Conservation (phyloP, 108 stramenopile species). For the Nitzschia inconspicua region DNA sequence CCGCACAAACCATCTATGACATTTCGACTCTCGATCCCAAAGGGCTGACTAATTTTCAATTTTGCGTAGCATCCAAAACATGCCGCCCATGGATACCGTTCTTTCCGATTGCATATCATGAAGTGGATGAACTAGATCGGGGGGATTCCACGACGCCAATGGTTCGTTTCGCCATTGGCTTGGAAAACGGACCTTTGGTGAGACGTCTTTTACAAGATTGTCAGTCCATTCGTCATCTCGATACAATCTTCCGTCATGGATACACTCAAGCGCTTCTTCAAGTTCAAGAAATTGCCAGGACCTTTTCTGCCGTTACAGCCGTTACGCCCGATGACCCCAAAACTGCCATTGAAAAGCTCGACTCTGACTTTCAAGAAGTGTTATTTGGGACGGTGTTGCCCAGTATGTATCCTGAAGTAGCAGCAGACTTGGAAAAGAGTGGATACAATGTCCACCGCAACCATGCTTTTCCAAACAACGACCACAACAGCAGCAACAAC, state of each 20-base stretch:
- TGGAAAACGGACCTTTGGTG: slow-evolving; percentile 78
- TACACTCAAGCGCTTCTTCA: slow-evolving; percentile 49
- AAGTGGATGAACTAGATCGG: slow-evolving; percentile 10
- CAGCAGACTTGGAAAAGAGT: background rate
- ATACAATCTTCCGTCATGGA: slow-evolving; percentile 29
- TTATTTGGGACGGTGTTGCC: too few species aligned
- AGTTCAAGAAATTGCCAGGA: slow-evolving; percentile 43
- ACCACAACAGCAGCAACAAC: too few species aligned
- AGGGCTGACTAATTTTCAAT: slow-evolving; percentile 80
- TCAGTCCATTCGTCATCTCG: slow-evolving; percentile 41
- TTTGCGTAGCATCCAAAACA: slow-evolving; percentile 53
- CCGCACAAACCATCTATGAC: slow-evolving; percentile 49
- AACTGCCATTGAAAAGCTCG: background rate
- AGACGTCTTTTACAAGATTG: slow-evolving; percentile 37
- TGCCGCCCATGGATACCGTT: slow-evolving; percentile 62
- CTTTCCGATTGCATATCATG: slow-evolving; percentile 66
- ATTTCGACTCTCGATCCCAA: slow-evolving; percentile 45
- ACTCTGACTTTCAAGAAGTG: background rate
- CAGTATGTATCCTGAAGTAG: background rate
- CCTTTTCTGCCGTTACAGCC: slow-evolving; percentile 11
- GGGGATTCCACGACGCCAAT: background rate
- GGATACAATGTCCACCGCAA: background rate
- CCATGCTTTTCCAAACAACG: background rate
- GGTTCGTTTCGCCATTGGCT: slow-evolving; percentile 65
- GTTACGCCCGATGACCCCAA: background rate